phyloP scores from a whole-genome alignment of 2,329 filamentous ascomycete genomes.

The Rutstroemia sp. region DNA sequence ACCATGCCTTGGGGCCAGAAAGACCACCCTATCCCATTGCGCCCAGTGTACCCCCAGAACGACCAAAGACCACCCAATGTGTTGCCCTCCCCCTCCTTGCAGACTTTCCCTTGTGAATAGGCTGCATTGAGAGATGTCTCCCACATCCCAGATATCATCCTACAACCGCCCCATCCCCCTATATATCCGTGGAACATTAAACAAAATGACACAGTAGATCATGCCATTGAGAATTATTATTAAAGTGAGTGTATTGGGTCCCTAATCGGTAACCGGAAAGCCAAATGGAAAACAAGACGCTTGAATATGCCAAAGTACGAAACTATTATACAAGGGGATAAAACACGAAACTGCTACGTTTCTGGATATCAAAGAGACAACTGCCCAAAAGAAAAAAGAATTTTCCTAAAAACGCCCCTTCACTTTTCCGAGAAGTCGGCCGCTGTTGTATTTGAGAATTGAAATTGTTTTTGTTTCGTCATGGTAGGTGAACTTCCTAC shows the following conservation, averaged over 20 bases:
- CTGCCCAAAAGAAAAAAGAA: not conserved
- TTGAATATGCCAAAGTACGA: not conserved
- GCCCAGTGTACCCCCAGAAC: not conserved
- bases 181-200: not conserved
- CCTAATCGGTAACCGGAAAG: not conserved
- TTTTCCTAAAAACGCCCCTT: not conserved
- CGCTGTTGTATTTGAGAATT: conserved; percentile 28
- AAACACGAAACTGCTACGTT: not conserved
- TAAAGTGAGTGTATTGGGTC: not conserved
- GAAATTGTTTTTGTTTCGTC: conserved; percentile 27
- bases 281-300: not conserved
- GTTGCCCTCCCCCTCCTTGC: not conserved
- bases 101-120: not conserved
- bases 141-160: not conserved
- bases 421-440: conserved; percentile 29
- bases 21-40: not conserved
- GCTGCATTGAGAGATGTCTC: not conserved
- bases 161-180: not conserved
- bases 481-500: conserved; percentile 16
- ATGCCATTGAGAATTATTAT: not conserved
- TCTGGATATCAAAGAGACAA: not conserved
- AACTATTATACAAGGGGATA: not conserved
- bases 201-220: not conserved
- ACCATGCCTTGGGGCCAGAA: not conserved
- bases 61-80: not conserved